Percentiles rank a stretch among this genome's conserved stretches.
These are phyloP conservation scores for Pythium monospermum DNA, from an alignment of 352 stramenopile species.

Conservation along the genomic window DNA sequence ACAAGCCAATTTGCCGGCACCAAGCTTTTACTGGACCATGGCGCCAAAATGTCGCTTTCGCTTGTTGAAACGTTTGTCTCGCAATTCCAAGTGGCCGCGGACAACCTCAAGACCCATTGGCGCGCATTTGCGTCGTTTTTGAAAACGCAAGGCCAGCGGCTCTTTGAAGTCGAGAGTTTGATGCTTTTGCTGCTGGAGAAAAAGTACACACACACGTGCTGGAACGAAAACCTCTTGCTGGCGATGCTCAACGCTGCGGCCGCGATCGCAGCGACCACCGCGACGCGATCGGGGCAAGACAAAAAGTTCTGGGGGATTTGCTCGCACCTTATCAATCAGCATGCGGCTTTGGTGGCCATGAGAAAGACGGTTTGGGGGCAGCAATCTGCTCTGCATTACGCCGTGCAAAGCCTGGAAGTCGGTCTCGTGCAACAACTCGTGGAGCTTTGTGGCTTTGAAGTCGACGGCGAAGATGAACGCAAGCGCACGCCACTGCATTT, in stretches of 20 bases:
- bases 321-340: constrained; percentile 26
- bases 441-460: constrained; percentile 32
- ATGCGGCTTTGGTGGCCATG: constrained; percentile 23
- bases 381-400: constrained; percentile 42
- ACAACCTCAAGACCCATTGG: constrained; percentile 27
- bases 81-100: constrained; percentile 15
- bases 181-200: constrained; percentile 40
- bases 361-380: constrained; percentile 35
- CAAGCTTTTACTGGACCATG: constrained; percentile 39
- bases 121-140: constrained; percentile 30
- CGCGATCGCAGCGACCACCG: constrained; percentile 32
- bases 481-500: constrained; percentile 49
- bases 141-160: constrained; percentile 20
- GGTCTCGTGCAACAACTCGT: constrained; percentile 32
- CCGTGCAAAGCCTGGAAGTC: constrained; percentile 34
- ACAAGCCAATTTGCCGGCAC: constrained; percentile 30
- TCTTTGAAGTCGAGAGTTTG: constrained; percentile 39
- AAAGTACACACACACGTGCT: constrained; percentile 2
- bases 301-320: constrained; percentile 47
- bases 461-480: constrained; percentile 35
- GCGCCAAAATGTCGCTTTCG: constrained; percentile 24
- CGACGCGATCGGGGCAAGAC: constrained; percentile 22
- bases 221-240: constrained; percentile 43
- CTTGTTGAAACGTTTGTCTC: constrained; percentile 34
- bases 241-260: constrained; percentile 34